A percentile compares a stretch with the other conserved stretches of the same genome.
Conservation (phyloP, 495 filamentous ascomycete species). For the Aspergillus campestris region DNA sequence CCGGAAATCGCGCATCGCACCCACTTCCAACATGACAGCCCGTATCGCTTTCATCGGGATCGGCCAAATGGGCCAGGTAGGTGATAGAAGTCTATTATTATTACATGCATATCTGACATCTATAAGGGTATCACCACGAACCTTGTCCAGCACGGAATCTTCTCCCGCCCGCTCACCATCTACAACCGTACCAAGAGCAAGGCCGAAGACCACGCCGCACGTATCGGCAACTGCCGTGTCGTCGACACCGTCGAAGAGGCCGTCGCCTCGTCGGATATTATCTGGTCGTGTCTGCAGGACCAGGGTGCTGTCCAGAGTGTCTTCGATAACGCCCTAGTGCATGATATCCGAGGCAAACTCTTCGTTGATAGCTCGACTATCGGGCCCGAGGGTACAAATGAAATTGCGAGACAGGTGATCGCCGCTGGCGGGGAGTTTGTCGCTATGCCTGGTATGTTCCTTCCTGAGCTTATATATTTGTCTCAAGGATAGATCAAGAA, state of each 20-base stretch:
- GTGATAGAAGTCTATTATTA: not conserved
- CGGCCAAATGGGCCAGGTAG: slow-evolving; percentile 3
- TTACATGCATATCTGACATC: not conserved
- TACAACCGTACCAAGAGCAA: slow-evolving; percentile 2
- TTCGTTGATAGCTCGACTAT: slow-evolving; percentile 6
- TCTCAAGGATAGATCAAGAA: no score
- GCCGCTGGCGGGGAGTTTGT: slow-evolving; percentile 2
- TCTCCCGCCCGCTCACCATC: not conserved
- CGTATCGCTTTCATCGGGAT: slow-evolving; percentile 2
- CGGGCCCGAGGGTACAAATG: not conserved
- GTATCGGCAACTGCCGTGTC: slow-evolving; percentile 1
- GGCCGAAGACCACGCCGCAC: not conserved
- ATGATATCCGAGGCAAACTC: not conserved
- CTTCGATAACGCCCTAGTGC: not conserved
- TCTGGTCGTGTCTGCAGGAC: slow-evolving; percentile 4
- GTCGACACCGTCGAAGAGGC: not conserved
- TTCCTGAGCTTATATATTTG: no score
- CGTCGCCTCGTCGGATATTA: not conserved
- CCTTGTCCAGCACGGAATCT: not conserved
- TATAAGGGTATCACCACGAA: not conserved
- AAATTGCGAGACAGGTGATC: not conserved
- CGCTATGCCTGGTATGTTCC: slow-evolving; percentile 2
- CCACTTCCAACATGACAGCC: not conserved
- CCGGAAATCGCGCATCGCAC: not conserved
- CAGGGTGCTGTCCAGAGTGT: not conserved